These are phyloP conservation scores for Lumnitzera racemosa DNA, from an alignment of 345 rosid species.

Conservation along the genomic window DNA sequence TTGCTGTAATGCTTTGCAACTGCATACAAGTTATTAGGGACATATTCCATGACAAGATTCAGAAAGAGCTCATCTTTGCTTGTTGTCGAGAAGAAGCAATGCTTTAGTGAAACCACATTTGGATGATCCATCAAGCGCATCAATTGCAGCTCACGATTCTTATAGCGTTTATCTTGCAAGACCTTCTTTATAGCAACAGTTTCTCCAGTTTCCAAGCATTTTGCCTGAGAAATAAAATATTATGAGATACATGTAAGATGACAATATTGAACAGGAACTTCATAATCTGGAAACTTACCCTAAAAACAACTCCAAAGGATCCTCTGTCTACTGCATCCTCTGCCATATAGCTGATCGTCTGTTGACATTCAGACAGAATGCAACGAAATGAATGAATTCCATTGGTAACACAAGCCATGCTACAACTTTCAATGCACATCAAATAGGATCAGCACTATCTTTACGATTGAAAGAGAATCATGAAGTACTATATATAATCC, in stretches of 20 bases:
- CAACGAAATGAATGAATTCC: neutral
- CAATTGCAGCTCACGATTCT: constrained; percentile 68
- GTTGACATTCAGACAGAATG: constrained; percentile 11
- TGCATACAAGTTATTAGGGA: constrained; percentile 62
- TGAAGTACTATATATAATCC: too few species aligned
- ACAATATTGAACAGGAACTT: neutral
- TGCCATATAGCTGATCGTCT: constrained; percentile 88
- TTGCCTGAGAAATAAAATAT: constrained; percentile 40
- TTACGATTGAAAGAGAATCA: too few species aligned
- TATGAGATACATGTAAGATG: neutral
- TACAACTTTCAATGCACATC: neutral
- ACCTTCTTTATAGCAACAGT: constrained; percentile 85
- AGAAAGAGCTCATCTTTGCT: constrained; percentile 62
- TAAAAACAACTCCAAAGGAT: constrained; percentile 77
- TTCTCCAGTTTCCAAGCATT: constrained; percentile 86
- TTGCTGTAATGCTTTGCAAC: constrained; percentile 59
- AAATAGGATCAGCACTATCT: too few species aligned
- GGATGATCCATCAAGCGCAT: constrained; percentile 87
- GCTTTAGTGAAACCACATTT: constrained; percentile 70
- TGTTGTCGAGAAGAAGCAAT: constrained; percentile 83
- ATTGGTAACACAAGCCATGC: neutral
- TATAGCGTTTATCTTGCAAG: constrained; percentile 68
- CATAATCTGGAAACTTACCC: constrained; percentile 27
- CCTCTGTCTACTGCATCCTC: constrained; percentile 80
- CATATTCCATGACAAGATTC: constrained; percentile 82